Conservation (phyloP, 805 yeast species). For the Alloascoidea hylecoeti region DNA sequence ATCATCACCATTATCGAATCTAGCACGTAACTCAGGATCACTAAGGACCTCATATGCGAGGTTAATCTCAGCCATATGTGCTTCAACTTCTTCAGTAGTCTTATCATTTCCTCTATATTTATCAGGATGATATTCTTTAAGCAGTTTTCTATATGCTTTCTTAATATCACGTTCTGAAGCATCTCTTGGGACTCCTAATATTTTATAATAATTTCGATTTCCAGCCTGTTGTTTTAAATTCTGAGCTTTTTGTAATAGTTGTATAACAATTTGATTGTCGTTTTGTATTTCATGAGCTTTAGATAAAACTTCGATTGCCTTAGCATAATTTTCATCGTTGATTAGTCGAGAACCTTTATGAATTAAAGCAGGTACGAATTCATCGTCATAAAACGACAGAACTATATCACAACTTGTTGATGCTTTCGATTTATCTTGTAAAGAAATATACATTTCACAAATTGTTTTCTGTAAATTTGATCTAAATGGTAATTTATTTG, state of each 20-base stretch:
- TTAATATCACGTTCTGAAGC: slow-evolving; percentile 66
- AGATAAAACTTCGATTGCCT: slow-evolving; percentile 20
- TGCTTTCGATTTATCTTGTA: slow-evolving; percentile 14
- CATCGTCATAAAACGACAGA: slow-evolving; percentile 7
- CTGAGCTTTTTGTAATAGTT: slow-evolving; percentile 8
- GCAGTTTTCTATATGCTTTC: slow-evolving; percentile 65
- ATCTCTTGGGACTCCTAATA: slow-evolving; percentile 48
- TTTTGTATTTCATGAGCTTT: slow-evolving; percentile 9
- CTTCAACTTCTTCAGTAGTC: slow-evolving; percentile 55
- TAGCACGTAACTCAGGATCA: slow-evolving; percentile 43
- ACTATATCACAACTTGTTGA: slow-evolving; percentile 15
- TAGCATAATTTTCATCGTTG: slow-evolving; percentile 18
- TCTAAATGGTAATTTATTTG: slow-evolving; percentile 13
- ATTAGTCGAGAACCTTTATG: slow-evolving; percentile 22
- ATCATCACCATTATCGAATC: slow-evolving; percentile 54
- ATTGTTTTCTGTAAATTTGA: slow-evolving; percentile 21
- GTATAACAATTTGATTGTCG: slow-evolving; percentile 9
- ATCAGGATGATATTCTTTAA: slow-evolving; percentile 85
- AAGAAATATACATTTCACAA: slow-evolving; percentile 24
- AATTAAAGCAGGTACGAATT: slow-evolving; percentile 24
- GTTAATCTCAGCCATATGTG: slow-evolving; percentile 82
- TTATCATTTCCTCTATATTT: slow-evolving; percentile 56
- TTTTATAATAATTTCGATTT: slow-evolving; percentile 65
- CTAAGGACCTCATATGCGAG: slow-evolving; percentile 83
- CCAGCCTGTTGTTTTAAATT: slow-evolving; percentile 19